These are phyloP conservation scores for Kwoniella europaea DNA, from an alignment of 768 basidiomycete species.

Conservation along the genomic window DNA sequence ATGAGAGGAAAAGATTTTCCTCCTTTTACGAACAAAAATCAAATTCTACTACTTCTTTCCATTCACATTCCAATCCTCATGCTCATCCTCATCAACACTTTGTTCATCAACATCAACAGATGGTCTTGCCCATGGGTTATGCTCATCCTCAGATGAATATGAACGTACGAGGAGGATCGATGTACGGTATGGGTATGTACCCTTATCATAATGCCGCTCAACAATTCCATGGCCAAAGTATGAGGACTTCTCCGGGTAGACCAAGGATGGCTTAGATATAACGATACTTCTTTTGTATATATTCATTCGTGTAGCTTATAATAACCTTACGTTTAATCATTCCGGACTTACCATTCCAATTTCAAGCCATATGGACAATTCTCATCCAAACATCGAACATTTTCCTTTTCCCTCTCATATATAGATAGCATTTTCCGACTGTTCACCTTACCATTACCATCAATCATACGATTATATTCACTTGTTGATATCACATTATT, in stretches of 20 bases:
- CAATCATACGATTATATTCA: not conserved
- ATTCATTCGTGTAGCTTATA: not conserved
- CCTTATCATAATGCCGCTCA: not conserved
- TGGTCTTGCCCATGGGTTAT: conserved; percentile 6
- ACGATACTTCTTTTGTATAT: not conserved
- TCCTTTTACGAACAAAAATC: conserved; percentile 38
- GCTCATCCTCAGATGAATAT: not conserved
- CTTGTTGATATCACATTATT: not conserved
- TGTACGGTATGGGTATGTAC: conserved; percentile 17
- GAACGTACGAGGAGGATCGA: conserved; percentile 8
- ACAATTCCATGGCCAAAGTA: not conserved
- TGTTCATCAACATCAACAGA: conserved; percentile 11
- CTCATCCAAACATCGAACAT: not conserved
- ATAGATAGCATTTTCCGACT: not conserved
- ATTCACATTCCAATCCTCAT: conserved; percentile 5
- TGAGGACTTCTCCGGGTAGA: not conserved
- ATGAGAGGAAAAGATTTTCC: conserved; percentile 17
- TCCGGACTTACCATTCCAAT: not conserved
- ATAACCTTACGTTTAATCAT: not conserved
- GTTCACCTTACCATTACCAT: not conserved
- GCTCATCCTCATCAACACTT: conserved; percentile 18
- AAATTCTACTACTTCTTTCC: conserved; percentile 9
- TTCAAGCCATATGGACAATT: not conserved
- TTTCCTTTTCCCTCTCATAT: not conserved
- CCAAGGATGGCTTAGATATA: not conserved